Conservation (phyloP, 352 stramenopile species). For the Pythium aristosporum region DNA sequence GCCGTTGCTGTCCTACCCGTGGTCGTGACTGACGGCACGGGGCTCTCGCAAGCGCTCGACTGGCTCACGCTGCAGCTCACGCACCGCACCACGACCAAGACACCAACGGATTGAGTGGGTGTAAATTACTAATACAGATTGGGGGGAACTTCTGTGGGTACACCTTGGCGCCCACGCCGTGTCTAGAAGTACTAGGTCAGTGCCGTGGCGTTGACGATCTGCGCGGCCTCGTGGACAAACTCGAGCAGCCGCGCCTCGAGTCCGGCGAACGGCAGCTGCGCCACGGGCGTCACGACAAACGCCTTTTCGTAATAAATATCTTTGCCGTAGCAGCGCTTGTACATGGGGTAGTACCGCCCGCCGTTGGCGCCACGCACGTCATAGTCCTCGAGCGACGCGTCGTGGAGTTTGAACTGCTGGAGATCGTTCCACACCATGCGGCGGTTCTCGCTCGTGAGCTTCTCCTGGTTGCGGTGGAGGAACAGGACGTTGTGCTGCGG, state of each 20-base stretch:
- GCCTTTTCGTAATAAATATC: conserved; percentile 64
- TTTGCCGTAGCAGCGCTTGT: conserved; percentile 41
- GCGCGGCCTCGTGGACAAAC: conserved; percentile 36
- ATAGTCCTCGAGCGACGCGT: conserved; percentile 41
- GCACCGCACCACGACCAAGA: too few species aligned
- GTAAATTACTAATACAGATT: neutral
- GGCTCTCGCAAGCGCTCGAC: conserved; percentile 25
- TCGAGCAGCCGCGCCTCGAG: conserved; percentile 46
- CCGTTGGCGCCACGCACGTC: conserved; percentile 58
- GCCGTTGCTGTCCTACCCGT: neutral
- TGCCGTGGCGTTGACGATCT: neutral
- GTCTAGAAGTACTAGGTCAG: neutral
- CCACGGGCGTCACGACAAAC: conserved; percentile 47
- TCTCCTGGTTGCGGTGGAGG: conserved; percentile 33
- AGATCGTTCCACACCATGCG: conserved; percentile 23
- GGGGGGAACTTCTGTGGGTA: neutral
- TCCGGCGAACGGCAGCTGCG: conserved; percentile 38
- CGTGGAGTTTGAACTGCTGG: conserved; percentile 22
- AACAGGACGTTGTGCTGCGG: conserved; percentile 29
- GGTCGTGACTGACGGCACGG: neutral
- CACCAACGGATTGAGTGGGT: too few species aligned
- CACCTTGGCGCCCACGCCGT: neutral
- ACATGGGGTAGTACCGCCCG: conserved; percentile 13
- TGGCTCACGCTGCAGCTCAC: conserved; percentile 18
- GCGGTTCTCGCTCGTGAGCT: conserved; percentile 9